These are phyloP conservation scores for Hemerocallis citrina DNA, from an alignment of 106 monocot species.

Conservation along the genomic window DNA sequence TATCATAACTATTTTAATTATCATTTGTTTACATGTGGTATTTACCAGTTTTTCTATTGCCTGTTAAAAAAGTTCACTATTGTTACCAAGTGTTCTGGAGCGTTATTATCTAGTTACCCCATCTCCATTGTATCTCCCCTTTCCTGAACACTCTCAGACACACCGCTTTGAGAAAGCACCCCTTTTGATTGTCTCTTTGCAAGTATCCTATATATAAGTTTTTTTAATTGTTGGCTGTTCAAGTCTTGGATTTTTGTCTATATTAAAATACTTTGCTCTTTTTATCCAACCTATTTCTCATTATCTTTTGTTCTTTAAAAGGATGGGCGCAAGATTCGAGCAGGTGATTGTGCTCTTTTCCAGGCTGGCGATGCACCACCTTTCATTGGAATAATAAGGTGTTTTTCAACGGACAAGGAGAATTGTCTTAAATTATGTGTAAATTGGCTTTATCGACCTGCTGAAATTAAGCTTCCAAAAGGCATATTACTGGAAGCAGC, in stretches of 20 bases:
- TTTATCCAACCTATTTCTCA: neutral
- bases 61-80: neutral
- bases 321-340: slow-evolving; percentile 75
- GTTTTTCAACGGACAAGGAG: slow-evolving; percentile 43
- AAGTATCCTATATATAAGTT: no score
- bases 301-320: slow-evolving; percentile 16
- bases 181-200: no score
- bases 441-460: slow-evolving; percentile 91
- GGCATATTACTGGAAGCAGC: slow-evolving; percentile 66
- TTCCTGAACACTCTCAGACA: neutral
- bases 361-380: slow-evolving; percentile 79
- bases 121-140: no score
- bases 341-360: slow-evolving; percentile 95
- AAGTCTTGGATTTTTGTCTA: no score
- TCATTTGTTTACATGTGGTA: neutral
- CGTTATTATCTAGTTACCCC: no score
- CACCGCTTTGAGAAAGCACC: no score
- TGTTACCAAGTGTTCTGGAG: neutral
- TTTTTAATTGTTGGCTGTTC: no score
- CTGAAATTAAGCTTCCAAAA: slow-evolving; percentile 78
- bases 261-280: no score
- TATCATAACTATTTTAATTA: neutral
- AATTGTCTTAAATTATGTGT: slow-evolving; percentile 70
- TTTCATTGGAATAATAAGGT: slow-evolving; percentile 88
- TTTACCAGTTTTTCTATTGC: neutral